Base-by-base conservation (phyloP, 2,329 filamentous ascomycete genomes). In the Pleoardoris graminearum region DNA sequence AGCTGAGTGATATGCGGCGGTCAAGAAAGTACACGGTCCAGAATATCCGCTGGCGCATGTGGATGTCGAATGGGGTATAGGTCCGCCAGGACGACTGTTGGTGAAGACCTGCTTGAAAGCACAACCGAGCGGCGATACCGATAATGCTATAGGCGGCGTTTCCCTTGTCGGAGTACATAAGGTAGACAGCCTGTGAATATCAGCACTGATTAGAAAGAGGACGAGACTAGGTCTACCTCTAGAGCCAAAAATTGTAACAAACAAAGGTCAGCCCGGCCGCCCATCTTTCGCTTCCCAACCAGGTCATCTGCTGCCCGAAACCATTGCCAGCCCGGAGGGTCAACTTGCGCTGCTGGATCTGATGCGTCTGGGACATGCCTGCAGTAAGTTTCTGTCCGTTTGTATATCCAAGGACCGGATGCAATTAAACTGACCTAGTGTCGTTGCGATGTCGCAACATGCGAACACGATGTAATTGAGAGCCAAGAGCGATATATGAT, bases 391-490 rank as follows among this genome's bases (percentile, higher is more conserved):
- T 30, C 17, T 19, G 23, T 38, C 11, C 44, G 12, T 8, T 19
- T 14, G 14, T 35, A n/a, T 10, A 8, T 35, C 7, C 25, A 6
- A 4, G 19, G 30, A 11, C 3, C 5, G 21, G 14, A 45, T 30
- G 19, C 25, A 17, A 22, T 5, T 16, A 17, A 16, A 36, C 43
- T 25, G 19, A 46, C 43, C 43, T 19, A 36, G 12, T 36, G 32
- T 23, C 10, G 50, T 41, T 8, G 61, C 16, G 22, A 63, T 54
- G 11, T 67, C 55, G 27, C 56, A 52, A 25, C 60, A 63, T 0
- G 68, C 66, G 36, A 71, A 70, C 7, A 71, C 55, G 14, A 63
- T 54, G 35, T 72, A 72, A 44, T 67, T 62, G 6, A 72, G 48
- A 0, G 66, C 67, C 6, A 72, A 52, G 27, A 69, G 64, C n/a